Evolutionary conservation across 2,329 filamentous ascomycete genomes (phyloP), one percentile per base, ranked within the genome.

Genomic region (Ophiostoma tasmaniense): DNA sequence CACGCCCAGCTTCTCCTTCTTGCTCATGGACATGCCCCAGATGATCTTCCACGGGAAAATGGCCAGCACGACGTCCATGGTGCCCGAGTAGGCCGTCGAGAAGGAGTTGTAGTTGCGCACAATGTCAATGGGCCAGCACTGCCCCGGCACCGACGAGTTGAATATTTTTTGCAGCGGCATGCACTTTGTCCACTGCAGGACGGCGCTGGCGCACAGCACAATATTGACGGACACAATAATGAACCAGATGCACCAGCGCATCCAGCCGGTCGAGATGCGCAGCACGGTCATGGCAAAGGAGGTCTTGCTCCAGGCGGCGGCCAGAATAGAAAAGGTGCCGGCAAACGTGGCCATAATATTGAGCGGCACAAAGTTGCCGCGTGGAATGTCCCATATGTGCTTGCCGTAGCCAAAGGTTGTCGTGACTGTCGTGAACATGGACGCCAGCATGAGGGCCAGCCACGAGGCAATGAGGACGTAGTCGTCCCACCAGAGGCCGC

Each of bases 281-380:
- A 80, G 74, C 28, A 79, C 73, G 0, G 77, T 79, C 39, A 79
- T 70, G 20, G 76, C 78, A 69, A 80, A 79, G 0, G 78, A 78
- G 0, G 77, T 79, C 73, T 80, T 80, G 72, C 76, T 76, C 73
- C 75, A 75, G 0, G 76, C 73, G 17, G 78, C 74, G 1, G 75
- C 76, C 6, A 75, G 70, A 64, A 76, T 75, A 11, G 74, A 76
- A 59, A 76, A 25, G 3, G 50, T 25, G 22, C 50, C 50, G n/a
- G 50, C n/a, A 25, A 55, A 25, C 11, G 7, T 22, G 22, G n/a
- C 50, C n/a, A 28, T 10, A 11, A 55, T 25, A 10, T 55, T 55
- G 5, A 55, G n/a, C n/a, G 50, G n/a, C n/a, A 14, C n/a, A 7
- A 55, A 55, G 22, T 55, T 55, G n/a, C n/a, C n/a, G 22, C 2